Evolutionary conservation across 257 asterid species (phyloP).

Genomic region (Solanum etuberosum): DNA sequence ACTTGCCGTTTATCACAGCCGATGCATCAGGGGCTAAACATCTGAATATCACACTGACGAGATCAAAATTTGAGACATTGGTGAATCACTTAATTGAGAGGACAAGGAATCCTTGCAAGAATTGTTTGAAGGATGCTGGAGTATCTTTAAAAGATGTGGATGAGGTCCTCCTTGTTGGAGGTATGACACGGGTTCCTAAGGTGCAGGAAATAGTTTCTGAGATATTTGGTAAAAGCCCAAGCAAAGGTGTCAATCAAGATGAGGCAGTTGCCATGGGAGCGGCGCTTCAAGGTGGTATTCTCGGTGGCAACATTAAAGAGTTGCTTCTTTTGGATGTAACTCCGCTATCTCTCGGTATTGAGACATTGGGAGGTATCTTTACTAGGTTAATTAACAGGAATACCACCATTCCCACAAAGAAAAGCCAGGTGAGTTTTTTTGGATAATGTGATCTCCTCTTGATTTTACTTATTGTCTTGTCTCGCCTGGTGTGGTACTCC

Average conservation of each 20-base stretch:
- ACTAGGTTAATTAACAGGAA: constrained; percentile 65
- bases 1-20: constrained; percentile 71
- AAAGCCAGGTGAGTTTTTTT: constrained; percentile 40
- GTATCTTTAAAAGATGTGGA: constrained; percentile 47
- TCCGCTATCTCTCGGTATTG: constrained; percentile 74
- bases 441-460: neutral
- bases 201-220: constrained; percentile 65
- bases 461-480: neutral
- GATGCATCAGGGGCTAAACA: constrained; percentile 81
- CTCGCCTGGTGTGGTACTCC: neutral
- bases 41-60: constrained; percentile 50
- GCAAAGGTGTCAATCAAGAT: constrained; percentile 84
- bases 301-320: constrained; percentile 76
- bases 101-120: constrained; percentile 62
- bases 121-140: constrained; percentile 69
- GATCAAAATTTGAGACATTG: constrained; percentile 65
- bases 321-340: constrained; percentile 73
- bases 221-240: constrained; percentile 62
- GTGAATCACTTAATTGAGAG: constrained; percentile 51
- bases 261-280: constrained; percentile 92
- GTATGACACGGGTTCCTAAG: constrained; percentile 82
- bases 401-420: constrained; percentile 75
- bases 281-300: constrained; percentile 76
- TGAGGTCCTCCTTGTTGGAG: constrained; percentile 79
- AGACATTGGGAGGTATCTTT: constrained; percentile 69